Percentiles rank a stretch among this genome's conserved stretches.
phyloP scores from a whole-genome alignment of 192 early-diverging fungal species.

The Tieghemiomyces parasiticus region DNA sequence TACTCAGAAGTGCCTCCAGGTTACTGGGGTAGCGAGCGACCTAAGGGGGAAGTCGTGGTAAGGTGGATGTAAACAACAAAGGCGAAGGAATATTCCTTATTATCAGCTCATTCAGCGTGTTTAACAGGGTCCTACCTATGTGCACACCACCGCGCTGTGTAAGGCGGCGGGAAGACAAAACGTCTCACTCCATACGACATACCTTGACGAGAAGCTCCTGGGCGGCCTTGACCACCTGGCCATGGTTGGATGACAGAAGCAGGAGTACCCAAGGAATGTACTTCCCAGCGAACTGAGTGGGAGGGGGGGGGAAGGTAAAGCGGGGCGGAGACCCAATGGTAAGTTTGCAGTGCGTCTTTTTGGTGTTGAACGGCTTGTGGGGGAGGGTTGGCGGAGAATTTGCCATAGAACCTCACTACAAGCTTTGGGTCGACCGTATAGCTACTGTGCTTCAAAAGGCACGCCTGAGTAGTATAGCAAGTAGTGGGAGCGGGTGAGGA shows the following conservation, averaged over 20 bases:
- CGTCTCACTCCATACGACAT: neutral
- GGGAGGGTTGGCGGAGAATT: too few relatives aligned
- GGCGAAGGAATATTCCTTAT: neutral
- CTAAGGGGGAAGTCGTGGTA: neutral
- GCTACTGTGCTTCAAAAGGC: neutral
- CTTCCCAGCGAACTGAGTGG: neutral
- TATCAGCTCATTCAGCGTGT: neutral
- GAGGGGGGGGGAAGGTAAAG: neutral
- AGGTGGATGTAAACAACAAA: neutral
- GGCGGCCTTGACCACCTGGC: neutral
- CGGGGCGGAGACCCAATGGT: neutral
- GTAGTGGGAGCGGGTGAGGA: too few relatives aligned
- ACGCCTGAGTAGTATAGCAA: constrained; percentile 1
- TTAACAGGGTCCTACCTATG: neutral
- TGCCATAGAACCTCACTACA: neutral
- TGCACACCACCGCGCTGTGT: neutral
- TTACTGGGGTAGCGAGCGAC: neutral
- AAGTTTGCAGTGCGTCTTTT: too few relatives aligned
- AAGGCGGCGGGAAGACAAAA: neutral
- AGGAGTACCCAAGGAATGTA: constrained; percentile 1
- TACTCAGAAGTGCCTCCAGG: neutral
- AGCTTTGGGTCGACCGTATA: neutral
- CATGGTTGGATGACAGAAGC: neutral
- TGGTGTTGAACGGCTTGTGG: neutral
- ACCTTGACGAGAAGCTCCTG: neutral